phyloP scores from a whole-genome alignment of 305 asterid genomes.

The Solanum aculeatissimum region DNA sequence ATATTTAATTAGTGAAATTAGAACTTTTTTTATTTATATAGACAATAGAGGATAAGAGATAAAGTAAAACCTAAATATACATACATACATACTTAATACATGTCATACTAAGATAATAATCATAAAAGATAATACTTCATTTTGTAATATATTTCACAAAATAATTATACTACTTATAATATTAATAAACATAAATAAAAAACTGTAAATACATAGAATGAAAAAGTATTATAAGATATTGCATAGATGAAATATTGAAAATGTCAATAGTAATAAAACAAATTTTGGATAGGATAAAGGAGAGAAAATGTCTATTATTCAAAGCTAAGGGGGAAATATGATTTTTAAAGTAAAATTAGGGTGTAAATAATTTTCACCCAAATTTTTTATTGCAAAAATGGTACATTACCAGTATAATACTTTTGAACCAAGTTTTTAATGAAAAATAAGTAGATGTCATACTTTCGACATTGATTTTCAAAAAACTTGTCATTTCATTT shows the following conservation, averaged over 20 bases:
- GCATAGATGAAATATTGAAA: neutral
- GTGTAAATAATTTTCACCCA: neutral
- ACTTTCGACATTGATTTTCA: no score
- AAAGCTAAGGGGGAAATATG: neutral
- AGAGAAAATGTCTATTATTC: neutral
- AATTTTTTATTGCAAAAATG: no score
- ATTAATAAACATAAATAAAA: neutral
- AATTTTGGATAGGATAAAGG: neutral
- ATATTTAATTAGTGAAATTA: no score
- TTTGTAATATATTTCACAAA: neutral
- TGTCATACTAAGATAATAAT: no score
- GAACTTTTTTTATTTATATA: no score
- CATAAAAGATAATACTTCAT: neutral
- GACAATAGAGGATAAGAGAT: no score
- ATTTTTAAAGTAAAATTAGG: neutral
- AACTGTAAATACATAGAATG: neutral
- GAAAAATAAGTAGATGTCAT: no score
- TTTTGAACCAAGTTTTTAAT: no score
- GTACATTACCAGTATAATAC: no score
- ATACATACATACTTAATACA: neutral
- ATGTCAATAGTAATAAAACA: neutral
- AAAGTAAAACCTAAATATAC: no score
- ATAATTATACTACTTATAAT: neutral
- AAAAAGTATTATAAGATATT: neutral
- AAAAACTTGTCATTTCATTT: no score